A percentile compares a stretch with the other conserved stretches of the same genome.
Conservation (phyloP, 78 protist species). For the Ministeria vibrans region DNA sequence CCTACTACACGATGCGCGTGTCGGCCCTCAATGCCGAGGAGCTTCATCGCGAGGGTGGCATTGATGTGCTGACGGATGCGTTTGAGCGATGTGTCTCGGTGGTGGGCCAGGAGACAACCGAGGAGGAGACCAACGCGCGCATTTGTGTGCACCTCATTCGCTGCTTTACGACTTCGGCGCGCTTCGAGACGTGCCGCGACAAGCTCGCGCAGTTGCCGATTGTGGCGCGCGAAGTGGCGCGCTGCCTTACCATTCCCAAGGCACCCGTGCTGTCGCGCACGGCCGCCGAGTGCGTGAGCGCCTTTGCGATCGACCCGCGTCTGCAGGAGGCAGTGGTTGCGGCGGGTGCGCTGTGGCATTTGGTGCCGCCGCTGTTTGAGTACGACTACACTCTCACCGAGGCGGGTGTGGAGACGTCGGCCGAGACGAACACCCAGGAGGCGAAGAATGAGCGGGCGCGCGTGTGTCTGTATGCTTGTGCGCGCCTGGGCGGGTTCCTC, state of each 20-base stretch:
- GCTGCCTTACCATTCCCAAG: not conserved
- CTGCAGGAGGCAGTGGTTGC: slow-evolving; percentile 25
- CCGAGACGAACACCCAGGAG: slow-evolving; percentile 42
- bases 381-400: slow-evolving; percentile 71
- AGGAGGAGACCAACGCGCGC: not conserved
- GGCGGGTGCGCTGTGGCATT: slow-evolving; percentile 55
- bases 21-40: slow-evolving; percentile 73
- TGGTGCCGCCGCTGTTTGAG: slow-evolving; percentile 35
- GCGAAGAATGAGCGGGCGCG: slow-evolving; percentile 37
- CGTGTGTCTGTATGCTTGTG: slow-evolving; percentile 13
- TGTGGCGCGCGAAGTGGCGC: slow-evolving; percentile 4
- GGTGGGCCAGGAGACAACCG: not conserved
- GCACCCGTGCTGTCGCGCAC: slow-evolving; percentile 23
- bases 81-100: slow-evolving; percentile 26
- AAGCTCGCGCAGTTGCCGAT: not conserved
- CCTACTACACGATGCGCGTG: slow-evolving; percentile 57
- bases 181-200: slow-evolving; percentile 26
- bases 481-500: slow-evolving; percentile 2
- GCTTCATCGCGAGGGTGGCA: slow-evolving; percentile 61
- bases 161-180: slow-evolving; percentile 22
- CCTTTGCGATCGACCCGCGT: not conserved
- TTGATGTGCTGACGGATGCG: slow-evolving; percentile 16
- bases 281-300: slow-evolving; percentile 11
- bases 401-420: slow-evolving; percentile 32
- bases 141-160: slow-evolving; percentile 3